phyloP scores from a whole-genome alignment of 169 alveolate species.

The Plasmodium coatneyi region DNA sequence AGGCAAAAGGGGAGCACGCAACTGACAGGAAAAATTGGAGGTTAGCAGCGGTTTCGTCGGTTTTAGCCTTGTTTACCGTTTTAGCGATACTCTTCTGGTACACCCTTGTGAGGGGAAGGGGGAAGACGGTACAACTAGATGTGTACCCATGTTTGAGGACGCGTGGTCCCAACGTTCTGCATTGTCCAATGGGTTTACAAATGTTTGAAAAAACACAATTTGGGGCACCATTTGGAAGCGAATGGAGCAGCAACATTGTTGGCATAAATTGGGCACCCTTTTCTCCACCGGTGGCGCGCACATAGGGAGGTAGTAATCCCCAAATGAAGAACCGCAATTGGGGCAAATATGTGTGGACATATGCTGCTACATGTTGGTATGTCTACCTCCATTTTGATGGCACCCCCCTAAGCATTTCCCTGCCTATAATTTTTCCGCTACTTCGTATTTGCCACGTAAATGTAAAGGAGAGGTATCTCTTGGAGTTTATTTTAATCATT shows the following conservation, averaged over 20 bases:
- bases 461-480: neutral
- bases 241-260: neutral
- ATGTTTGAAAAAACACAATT: neutral
- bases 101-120: neutral
- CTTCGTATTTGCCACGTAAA: neutral
- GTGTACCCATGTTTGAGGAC: neutral
- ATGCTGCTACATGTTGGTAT: neutral
- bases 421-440: neutral
- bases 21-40: neutral
- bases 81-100: neutral
- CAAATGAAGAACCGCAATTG: neutral
- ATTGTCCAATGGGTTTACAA: neutral
- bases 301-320: neutral
- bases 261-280: neutral
- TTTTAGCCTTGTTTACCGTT: neutral
- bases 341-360: neutral
- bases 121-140: neutral
- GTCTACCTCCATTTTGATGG: neutral
- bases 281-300: neutral
- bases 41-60: neutral
- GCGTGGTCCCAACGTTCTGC: too few relatives aligned
- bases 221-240: neutral
- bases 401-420: neutral
- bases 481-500: neutral
- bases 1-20: neutral